Conservation (phyloP, 1,139 yeast genomes). For the Yamadazyma dushanensis region DNA sequence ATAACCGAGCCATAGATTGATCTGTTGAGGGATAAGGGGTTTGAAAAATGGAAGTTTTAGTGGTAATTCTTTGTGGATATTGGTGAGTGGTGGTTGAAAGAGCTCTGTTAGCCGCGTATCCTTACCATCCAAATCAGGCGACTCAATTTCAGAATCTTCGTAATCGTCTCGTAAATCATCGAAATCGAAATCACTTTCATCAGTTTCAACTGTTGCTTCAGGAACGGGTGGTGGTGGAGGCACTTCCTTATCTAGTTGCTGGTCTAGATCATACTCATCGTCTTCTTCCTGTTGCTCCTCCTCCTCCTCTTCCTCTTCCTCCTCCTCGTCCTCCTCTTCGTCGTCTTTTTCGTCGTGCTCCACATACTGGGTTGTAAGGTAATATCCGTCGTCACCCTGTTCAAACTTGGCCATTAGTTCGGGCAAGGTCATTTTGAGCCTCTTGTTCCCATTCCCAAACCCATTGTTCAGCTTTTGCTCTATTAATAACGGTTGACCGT, state of each 20-base stretch:
- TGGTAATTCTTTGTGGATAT: conserved; percentile 40
- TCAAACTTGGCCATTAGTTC: conserved; percentile 45
- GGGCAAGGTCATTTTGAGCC: conserved; percentile 48
- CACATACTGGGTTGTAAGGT: conserved; percentile 70
- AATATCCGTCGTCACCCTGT: conserved; percentile 41
- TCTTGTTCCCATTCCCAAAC: conserved; percentile 60
- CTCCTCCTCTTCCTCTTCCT: conserved; percentile 18
- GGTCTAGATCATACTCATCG: conserved; percentile 15
- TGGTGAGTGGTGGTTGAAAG: conserved; percentile 63
- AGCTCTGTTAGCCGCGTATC: conserved; percentile 35
- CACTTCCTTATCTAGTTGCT: conserved; percentile 10
- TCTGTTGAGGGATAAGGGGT: conserved; percentile 61
- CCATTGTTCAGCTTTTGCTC: conserved; percentile 60
- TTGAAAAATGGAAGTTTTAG: conserved; percentile 41
- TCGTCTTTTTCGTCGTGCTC: conserved; percentile 20
- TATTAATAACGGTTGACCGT: conserved; percentile 44
- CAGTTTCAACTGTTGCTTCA: neutral
- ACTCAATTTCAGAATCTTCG: conserved; percentile 34
- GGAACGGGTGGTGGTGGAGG: conserved; percentile 5
- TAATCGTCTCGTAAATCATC: conserved; percentile 52
- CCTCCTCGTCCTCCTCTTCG: conserved; percentile 25
- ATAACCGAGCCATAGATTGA: conserved; percentile 70
- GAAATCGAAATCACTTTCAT: conserved; percentile 25
- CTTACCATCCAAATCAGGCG: conserved; percentile 1
- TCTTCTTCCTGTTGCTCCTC: conserved; percentile 13